Percentiles rank a stretch among this genome's conserved stretches.
phyloP scores from a whole-genome alignment of 352 stramenopile species.

The Phytophthora aleatoria region DNA sequence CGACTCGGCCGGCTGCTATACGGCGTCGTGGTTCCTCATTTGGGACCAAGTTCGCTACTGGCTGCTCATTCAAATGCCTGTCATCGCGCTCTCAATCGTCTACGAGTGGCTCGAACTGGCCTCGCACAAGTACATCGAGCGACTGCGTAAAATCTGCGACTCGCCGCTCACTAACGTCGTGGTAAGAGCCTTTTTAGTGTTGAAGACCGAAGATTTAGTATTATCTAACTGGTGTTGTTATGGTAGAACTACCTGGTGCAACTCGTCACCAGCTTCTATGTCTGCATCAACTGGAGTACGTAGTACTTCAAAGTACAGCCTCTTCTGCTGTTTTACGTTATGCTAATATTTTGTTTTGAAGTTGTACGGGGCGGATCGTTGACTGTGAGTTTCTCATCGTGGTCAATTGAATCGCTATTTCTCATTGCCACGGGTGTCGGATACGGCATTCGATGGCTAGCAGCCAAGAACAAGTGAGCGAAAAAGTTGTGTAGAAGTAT shows the following conservation, averaged over 20 bases:
- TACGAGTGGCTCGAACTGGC: conserved; percentile 86
- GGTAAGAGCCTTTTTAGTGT: conserved; percentile 33
- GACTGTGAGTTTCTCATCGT: conserved; percentile 75
- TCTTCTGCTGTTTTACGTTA: conserved; percentile 14
- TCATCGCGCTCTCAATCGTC: conserved; percentile 70
- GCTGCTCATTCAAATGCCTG: conserved; percentile 75
- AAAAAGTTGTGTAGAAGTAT: not conserved
- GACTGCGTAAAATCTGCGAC: conserved; percentile 69
- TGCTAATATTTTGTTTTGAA: conserved; percentile 29
- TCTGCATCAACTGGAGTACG: conserved; percentile 86
- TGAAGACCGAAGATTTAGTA: not conserved
- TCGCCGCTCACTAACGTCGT: conserved; percentile 68
- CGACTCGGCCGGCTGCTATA: conserved; percentile 64
- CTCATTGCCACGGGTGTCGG: conserved; percentile 73
- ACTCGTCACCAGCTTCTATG: conserved; percentile 77
- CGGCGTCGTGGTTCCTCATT: conserved; percentile 82
- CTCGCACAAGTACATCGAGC: conserved; percentile 66
- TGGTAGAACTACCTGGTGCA: conserved; percentile 79
- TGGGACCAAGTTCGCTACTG: conserved; percentile 83
- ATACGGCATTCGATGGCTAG: conserved; percentile 78
- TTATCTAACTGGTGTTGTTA: not conserved
- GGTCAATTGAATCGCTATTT: conserved; percentile 80
- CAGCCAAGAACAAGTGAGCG: conserved; percentile 82
- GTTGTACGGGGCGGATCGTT: conserved; percentile 76
- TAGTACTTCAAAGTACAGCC: conserved; percentile 17